phyloP scores from a whole-genome alignment of 1,284 basidiomycete genomes.

The Heliocybe sulcata region DNA sequence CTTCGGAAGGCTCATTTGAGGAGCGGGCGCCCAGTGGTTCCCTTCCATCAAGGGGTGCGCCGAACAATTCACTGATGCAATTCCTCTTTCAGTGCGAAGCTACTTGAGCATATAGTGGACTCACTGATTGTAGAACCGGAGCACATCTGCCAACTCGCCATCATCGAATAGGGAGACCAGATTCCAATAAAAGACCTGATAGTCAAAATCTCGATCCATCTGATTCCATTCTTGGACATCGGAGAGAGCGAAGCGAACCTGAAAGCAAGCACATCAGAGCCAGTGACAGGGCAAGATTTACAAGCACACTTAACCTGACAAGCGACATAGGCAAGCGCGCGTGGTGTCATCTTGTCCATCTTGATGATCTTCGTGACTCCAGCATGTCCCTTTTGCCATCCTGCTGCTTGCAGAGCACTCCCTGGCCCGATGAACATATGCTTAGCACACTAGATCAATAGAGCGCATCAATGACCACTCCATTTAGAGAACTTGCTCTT shows the following conservation, averaged over 20 bases:
- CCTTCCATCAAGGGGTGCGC: not conserved
- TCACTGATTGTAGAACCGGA: not conserved
- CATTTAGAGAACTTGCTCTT: too few species aligned
- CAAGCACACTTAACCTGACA: not conserved
- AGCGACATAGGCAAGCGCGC: not conserved
- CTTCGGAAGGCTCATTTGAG: not conserved
- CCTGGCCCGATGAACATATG: not conserved
- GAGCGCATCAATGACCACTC: too few species aligned
- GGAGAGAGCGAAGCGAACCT: not conserved
- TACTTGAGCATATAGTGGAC: not conserved
- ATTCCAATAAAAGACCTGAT: not conserved
- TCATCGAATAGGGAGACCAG: not conserved
- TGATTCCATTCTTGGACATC: not conserved
- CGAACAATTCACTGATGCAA: not conserved
- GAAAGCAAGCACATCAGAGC: too few species aligned
- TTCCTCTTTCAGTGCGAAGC: not conserved
- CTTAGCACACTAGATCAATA: not conserved
- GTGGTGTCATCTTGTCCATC: not conserved
- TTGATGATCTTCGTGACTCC: not conserved
- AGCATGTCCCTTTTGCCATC: not conserved
- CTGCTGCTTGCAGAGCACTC: not conserved
- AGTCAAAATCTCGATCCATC: not conserved
- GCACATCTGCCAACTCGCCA: not conserved
- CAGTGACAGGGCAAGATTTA: too few species aligned
- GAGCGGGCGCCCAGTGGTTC: not conserved